These are phyloP conservation scores for Jacaranda mimosifolia DNA, from an alignment of 257 asterid genomes.

Conservation along the genomic window DNA sequence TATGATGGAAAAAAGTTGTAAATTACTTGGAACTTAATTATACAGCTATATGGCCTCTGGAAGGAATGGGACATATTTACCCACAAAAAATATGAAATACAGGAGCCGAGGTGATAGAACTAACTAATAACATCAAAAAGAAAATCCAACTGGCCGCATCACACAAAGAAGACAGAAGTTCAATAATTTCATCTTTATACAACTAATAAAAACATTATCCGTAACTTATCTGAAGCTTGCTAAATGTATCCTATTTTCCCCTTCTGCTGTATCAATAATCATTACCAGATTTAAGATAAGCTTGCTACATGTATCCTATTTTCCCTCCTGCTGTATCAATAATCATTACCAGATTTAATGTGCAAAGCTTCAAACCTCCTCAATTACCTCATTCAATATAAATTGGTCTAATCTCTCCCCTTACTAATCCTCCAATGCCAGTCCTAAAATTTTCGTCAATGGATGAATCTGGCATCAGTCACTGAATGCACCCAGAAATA, in stretches of 20 bases:
- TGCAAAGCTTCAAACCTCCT: too few relatives aligned
- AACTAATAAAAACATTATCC: conserved; percentile 6
- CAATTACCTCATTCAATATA: too few relatives aligned
- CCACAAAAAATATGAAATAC: too few relatives aligned
- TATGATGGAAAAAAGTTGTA: neutral
- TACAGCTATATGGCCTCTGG: neutral
- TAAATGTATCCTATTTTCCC: neutral
- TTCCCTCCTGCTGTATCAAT: neutral
- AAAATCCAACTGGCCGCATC: neutral
- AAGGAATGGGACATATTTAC: neutral
- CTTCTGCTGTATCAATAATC: neutral
- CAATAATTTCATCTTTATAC: neutral
- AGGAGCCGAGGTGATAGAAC: neutral
- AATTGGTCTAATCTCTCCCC: too few relatives aligned
- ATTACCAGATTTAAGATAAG: neutral
- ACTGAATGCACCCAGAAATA: neutral
- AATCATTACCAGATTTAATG: neutral
- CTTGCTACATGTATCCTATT: neutral
- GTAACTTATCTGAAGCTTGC: neutral
- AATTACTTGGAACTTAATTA: neutral
- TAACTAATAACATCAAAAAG: neutral
- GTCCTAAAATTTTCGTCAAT: neutral
- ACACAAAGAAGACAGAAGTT: neutral
- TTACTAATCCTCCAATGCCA: neutral
- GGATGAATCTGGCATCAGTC: neutral